Base-by-base conservation (phyloP, 1,139 yeast genomes). In the Hemisphaericaspora xylanilytica region DNA sequence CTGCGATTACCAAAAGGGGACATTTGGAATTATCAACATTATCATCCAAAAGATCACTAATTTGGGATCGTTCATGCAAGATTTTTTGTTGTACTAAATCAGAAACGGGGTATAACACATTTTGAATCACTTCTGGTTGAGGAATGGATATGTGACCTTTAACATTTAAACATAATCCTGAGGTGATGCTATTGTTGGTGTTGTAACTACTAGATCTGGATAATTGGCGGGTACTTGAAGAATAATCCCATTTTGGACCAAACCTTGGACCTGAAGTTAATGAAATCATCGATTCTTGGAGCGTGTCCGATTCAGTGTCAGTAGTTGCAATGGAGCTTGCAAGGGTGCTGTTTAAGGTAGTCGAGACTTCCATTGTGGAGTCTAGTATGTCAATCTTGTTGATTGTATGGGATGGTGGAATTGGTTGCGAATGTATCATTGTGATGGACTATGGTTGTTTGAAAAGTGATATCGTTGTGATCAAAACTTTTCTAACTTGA, bases 71-170 rank as follows among this genome's bases (percentile, higher is more conserved):
- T 35, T 57, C 49, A 2, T 34, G 33, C 13, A 64, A 47, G n/a
- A 70, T 61, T 35, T 62, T 62, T 3, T 45, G 31, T 27, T 61
- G 53, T 21, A 67, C 47, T 0, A 33, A 41, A 11, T 55, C 56
- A 13, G 62, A 48, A 3, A 57, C 53, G 1, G 78, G 76, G 36
- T 59, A 65, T 32, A 73, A 47, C 33, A 63, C 61, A 37, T 63
- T 65, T 44, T 70, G 77, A 9, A 71, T 57, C 12, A 72, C 67
- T 43, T 71, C 76, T 1, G 78, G 78, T 47, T 68, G 74, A 2
- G 73, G 63, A 17, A 70, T 56, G 3, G 69, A 62, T 33, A 62
- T 54, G 15, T 60, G 60, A 12, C 69, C 70, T 35, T 57, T 52
- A 32, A 60, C 68, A 36, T 51, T 45, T 22, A 48, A 41, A 35